Evolutionary conservation across 2,329 filamentous ascomycete genomes (phyloP).

Genomic region (Colletotrichum sp.): DNA sequence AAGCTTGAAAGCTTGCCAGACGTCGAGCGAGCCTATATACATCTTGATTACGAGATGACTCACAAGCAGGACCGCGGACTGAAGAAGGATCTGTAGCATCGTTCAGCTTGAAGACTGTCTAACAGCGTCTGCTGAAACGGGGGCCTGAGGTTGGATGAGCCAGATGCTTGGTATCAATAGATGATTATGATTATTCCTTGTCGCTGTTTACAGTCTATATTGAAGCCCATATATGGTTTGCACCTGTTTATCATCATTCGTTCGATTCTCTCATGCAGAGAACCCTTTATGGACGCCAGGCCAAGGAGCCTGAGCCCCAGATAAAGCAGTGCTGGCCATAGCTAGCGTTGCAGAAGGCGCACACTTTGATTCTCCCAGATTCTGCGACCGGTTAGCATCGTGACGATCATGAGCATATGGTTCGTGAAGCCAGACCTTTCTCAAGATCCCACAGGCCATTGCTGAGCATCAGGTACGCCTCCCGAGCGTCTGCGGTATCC

Average conservation of each 20-base stretch:
- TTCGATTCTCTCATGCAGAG: not conserved
- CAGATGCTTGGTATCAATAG: not conserved
- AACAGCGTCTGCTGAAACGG: not conserved
- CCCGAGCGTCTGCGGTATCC: not conserved
- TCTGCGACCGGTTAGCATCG: not conserved
- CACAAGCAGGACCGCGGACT: constrained; percentile 85
- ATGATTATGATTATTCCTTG: not conserved
- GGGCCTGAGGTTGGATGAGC: not conserved
- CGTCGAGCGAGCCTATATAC: constrained; percentile 92
- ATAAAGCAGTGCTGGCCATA: not conserved
- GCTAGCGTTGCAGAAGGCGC: constrained; percentile 7
- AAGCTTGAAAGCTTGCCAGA: constrained; percentile 93
- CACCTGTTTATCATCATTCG: not conserved
- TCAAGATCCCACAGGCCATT: not conserved
- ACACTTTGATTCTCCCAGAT: not conserved
- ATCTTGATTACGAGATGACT: constrained; percentile 95
- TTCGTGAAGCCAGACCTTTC: not conserved
- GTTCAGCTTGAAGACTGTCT: not conserved
- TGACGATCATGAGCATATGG: not conserved
- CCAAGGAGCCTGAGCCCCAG: not conserved
- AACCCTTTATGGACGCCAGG: not conserved
- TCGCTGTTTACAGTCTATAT: not conserved
- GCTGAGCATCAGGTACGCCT: not conserved
- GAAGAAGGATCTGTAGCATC: constrained; percentile 62
- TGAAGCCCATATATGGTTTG: not conserved